Conservation (phyloP, 2,329 filamentous ascomycete species). For the Aspergillus sp. region DNA sequence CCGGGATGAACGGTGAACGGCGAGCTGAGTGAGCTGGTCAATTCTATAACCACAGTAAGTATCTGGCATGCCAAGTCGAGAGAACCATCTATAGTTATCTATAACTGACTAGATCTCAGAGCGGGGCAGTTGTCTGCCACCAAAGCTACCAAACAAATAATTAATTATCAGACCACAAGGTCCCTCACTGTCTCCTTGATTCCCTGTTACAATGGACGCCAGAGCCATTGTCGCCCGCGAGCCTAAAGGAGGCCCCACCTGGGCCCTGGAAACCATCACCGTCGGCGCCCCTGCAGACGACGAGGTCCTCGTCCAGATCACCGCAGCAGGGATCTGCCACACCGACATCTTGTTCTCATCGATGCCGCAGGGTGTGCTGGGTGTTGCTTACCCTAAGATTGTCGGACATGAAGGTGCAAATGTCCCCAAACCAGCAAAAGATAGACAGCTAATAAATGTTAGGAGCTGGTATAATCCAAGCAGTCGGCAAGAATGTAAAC, state of each 20-base stretch:
- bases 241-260: not conserved
- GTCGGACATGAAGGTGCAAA: slow-evolving; percentile 26
- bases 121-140: too few species aligned
- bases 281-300: slow-evolving; percentile 11
- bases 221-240: slow-evolving; percentile 7
- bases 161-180: too few species aligned
- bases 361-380: slow-evolving; percentile 6
- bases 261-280: not conserved
- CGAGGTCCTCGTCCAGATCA: slow-evolving; percentile 18
- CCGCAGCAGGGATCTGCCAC: slow-evolving; percentile 19
- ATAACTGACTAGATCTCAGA: too few species aligned
- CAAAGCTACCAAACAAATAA: too few species aligned
- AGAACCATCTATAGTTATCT: too few species aligned
- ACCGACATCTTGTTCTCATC: slow-evolving; percentile 16
- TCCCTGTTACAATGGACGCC: not conserved
- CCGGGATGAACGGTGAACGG: too few species aligned
- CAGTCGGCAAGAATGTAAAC: slow-evolving; percentile 16
- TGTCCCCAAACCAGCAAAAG: too few species aligned
- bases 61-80: too few species aligned
- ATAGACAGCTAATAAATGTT: not conserved
- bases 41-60: too few species aligned
- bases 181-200: too few species aligned
- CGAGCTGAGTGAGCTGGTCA: too few species aligned
- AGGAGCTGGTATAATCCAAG: slow-evolving; percentile 20
- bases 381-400: slow-evolving; percentile 26